Evolutionary conservation across 768 basidiomycete genomes (phyloP).

Genomic region (Tricholoma matsutake): DNA sequence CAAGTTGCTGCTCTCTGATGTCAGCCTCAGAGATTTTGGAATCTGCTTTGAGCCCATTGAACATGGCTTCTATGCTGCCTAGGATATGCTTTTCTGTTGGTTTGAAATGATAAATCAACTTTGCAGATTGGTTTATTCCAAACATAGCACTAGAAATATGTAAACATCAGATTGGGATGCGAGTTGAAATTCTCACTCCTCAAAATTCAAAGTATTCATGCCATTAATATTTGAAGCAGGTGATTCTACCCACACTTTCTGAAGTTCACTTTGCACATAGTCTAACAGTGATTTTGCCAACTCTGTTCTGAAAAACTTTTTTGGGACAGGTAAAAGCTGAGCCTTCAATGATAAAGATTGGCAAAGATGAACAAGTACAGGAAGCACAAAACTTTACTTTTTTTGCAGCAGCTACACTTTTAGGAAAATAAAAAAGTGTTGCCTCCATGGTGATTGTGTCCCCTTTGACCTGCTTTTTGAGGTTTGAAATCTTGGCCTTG

Average conservation of each 20-base stretch:
- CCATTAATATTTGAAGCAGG: neutral
- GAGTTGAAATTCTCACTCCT: neutral
- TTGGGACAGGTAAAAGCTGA: neutral
- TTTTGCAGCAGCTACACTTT: neutral
- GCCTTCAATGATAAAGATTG: neutral
- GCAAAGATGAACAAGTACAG: neutral
- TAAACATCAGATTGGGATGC: neutral
- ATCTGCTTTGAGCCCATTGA: neutral
- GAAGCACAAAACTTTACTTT: neutral
- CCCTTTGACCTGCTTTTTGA: conserved; percentile 1
- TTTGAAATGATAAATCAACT: neutral
- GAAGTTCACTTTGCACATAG: neutral
- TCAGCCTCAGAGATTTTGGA: conserved; percentile 1
- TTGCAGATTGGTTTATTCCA: neutral
- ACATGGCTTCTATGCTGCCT: neutral
- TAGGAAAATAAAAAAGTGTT: neutral
- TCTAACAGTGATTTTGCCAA: neutral
- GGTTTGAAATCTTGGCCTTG: neutral
- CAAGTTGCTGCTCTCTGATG: neutral
- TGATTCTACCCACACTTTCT: neutral
- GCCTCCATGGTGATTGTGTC: too few relatives aligned
- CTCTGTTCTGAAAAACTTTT: neutral
- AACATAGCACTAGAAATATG: neutral
- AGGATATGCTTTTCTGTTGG: neutral
- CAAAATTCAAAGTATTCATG: neutral